phyloP scores from a whole-genome alignment of 176 grass and related monocot species.

The Typha latifolia region DNA sequence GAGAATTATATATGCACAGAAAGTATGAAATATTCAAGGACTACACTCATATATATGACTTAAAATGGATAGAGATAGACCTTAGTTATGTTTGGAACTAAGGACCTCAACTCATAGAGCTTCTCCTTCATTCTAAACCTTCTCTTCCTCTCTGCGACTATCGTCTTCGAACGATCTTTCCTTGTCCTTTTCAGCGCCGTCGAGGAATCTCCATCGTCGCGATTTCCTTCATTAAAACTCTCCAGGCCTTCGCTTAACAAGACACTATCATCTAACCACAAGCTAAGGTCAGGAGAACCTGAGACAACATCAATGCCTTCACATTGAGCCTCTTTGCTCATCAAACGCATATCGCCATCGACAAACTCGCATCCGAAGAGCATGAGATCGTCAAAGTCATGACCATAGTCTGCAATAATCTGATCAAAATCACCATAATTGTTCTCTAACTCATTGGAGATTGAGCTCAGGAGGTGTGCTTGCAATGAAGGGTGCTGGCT shows the following conservation, averaged over 20 bases:
- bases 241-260: neutral
- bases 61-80: constrained; percentile 15
- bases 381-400: constrained; percentile 39
- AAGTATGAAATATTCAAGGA: neutral
- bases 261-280: constrained; percentile 8
- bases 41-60: neutral
- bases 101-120: constrained; percentile 77
- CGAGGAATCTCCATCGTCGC: constrained; percentile 32
- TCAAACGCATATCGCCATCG: neutral
- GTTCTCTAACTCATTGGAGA: too few relatives aligned
- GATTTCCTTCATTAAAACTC: neutral
- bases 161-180: constrained; percentile 80
- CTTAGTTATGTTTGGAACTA: constrained; percentile 96
- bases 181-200: constrained; percentile 22
- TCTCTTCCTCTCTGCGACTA: constrained; percentile 78
- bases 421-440: neutral
- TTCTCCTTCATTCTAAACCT: constrained; percentile 91
- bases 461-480: too few relatives aligned
- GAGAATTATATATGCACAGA: neutral
- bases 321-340: neutral
- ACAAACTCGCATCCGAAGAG: constrained; percentile 37
- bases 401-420: neutral
- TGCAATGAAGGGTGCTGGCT: neutral
- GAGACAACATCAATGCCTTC: neutral
- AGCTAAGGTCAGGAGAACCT: neutral